Conservation (phyloP, 2,329 filamentous ascomycete genomes). For the Sporothrix inflata region DNA sequence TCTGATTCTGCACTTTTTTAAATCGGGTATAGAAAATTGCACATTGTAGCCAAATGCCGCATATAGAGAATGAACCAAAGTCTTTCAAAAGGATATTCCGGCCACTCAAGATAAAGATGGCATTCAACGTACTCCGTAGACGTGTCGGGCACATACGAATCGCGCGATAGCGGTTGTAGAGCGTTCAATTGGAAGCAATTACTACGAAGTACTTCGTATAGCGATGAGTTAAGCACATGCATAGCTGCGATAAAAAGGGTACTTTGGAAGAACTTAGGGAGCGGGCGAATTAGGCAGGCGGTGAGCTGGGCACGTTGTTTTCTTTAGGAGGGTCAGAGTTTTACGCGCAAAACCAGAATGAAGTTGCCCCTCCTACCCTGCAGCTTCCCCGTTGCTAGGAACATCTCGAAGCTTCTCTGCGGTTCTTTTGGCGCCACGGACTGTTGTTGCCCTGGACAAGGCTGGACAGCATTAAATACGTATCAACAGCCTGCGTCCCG, state of each 20-base stretch:
- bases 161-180: background rate
- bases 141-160: background rate
- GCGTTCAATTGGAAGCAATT: background rate
- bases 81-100: too few species aligned
- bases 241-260: background rate
- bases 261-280: background rate
- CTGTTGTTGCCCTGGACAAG: slow-evolving; percentile 14
- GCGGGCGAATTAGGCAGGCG: slow-evolving; percentile 19
- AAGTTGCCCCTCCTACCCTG: slow-evolving; percentile 26
- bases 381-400: slow-evolving; percentile 17
- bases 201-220: background rate
- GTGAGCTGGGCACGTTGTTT: slow-evolving; percentile 26
- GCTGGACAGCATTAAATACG: slow-evolving; percentile 6
- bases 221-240: background rate
- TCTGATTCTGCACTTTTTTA: background rate
- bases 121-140: too few species aligned
- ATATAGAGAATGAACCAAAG: slow-evolving; percentile 4
- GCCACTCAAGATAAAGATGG: background rate
- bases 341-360: background rate
- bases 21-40: slow-evolving; percentile 9
- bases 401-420: slow-evolving; percentile 31
- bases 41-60: background rate
- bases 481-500: background rate
- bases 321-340: background rate
- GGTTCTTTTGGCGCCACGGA: slow-evolving; percentile 19